Base-by-base conservation (phyloP, 202 grass and related monocot species). In the Panicum hallii region DNA sequence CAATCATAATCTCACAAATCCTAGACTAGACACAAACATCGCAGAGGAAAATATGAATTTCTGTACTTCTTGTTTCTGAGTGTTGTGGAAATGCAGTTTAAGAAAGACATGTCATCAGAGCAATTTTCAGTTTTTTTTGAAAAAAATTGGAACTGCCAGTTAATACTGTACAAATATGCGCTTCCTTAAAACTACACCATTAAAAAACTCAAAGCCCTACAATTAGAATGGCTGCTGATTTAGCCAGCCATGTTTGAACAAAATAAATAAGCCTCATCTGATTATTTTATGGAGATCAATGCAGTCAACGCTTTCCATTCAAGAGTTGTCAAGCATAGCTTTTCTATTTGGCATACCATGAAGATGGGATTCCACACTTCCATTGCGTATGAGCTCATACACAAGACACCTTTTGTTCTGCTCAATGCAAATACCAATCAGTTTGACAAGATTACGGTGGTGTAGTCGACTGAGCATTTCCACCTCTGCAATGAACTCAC, bases 341-440 rank as follows among this genome's bases (percentile, higher is more conserved):
- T 69, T 40, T 79, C 75, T 67, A 78, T 82, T 22, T 85, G 64
- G 28, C 71, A 67, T 97, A 99, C 93, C 97, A 85, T 99, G 97
- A 60, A 99, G 97, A 87, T 97, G 97, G 15, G 97, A 97, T 64
- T 97, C 97, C 43, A 99, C 93, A 85, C 97, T 99, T 69, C 97
- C 93, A 81, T 97, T 97, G 70, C 82, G 87, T 74, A 99, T 84
- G 83, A 99, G 90, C 87, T 99, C 97, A 83, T 94, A 99, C 63
- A 99, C 92, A 46, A 99, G 87, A 79, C 97, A 99, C 70, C 91
- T 96, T 87, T 91, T 99, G 48, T 34, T 67, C 45, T 74, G 86
- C 56, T 99, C 93, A 60, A 89, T 97, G 83, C 97, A 99, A 82
- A 97, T 94, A n/a, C 97, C 97, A 81, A 99, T 90, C 68, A 99